phyloP scores from a whole-genome alignment of 495 filamentous ascomycete species.

The Choiromyces venosus region DNA sequence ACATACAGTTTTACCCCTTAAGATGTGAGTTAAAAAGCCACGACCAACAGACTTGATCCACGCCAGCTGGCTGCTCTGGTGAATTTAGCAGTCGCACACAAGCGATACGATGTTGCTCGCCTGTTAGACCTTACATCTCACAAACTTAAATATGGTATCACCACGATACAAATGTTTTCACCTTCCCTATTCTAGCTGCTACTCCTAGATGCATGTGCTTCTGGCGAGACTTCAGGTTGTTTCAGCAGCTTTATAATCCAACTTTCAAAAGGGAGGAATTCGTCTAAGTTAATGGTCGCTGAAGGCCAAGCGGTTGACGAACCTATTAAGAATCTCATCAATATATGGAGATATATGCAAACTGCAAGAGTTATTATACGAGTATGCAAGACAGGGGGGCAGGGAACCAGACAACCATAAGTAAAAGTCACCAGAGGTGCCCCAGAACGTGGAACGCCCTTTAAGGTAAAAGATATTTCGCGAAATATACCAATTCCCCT shows the following conservation, averaged over 20 bases:
- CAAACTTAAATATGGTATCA: neutral
- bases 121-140: neutral
- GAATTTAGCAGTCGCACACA: neutral
- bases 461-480: neutral
- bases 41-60: neutral
- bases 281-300: neutral
- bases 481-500: neutral
- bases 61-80: neutral
- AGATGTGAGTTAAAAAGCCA: neutral
- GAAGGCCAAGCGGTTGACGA: neutral
- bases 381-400: neutral
- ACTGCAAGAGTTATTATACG: neutral
- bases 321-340: neutral
- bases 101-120: neutral
- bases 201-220: neutral
- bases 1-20: neutral
- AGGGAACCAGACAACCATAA: neutral
- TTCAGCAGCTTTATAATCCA: neutral
- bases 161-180: neutral
- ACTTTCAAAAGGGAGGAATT: neutral
- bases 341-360: neutral
- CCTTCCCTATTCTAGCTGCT: neutral
- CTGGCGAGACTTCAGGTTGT: neutral
- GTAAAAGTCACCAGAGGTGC: neutral
- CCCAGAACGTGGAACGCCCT: neutral